Base-by-base conservation (phyloP, 441 rosid genomes). In the Breynia disticha region DNA sequence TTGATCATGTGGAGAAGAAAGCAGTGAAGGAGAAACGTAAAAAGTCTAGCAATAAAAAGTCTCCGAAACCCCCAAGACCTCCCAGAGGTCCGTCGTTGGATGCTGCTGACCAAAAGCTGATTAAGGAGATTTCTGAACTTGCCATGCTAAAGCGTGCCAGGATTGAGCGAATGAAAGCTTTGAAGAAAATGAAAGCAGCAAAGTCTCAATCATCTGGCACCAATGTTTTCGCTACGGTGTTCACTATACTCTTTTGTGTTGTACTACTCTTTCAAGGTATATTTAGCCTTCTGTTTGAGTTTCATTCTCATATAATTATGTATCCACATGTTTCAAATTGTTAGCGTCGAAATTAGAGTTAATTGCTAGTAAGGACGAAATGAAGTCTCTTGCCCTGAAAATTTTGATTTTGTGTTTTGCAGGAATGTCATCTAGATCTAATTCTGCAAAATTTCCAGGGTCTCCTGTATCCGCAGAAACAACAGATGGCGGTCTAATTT, bases 111-210 rank as follows among this genome's bases (percentile, higher is more conserved):
- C 78, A 79, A 72, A 89, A 81, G 71, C 73, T 93, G 53, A 83
- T 93, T 1, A 75, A 69, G 56, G 99, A 93, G 70, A 76, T 89
- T 19, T 58, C 90, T 43, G 96, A 93, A 67, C 71, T 89, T 16
- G 93, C 95, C 48, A 78, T 77, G 90, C 62, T 84, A 76, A 93
- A 86, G 73, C 87, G 90, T 39, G 89, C 93, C 1, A 79, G 95
- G 69, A 60, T 77, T 9, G 95, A 93, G 74, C 80, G 86, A 19
- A 76, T 86, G 86, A 86, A 77, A 75, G 85, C 97, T 42, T 59
- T 80, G 83, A 93, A 84, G 88, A 89, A 93, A 77, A 68, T 66
- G 61, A 83, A 84, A 62, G 83, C 69, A n/a, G 69, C 74, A 2
- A 84, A 79, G 68, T 41, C 44, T 14, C 43, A 48, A n/a, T 77